These are phyloP conservation scores for Candida palmyrensis DNA, from an alignment of 805 yeast genomes.

Conservation along the genomic window DNA sequence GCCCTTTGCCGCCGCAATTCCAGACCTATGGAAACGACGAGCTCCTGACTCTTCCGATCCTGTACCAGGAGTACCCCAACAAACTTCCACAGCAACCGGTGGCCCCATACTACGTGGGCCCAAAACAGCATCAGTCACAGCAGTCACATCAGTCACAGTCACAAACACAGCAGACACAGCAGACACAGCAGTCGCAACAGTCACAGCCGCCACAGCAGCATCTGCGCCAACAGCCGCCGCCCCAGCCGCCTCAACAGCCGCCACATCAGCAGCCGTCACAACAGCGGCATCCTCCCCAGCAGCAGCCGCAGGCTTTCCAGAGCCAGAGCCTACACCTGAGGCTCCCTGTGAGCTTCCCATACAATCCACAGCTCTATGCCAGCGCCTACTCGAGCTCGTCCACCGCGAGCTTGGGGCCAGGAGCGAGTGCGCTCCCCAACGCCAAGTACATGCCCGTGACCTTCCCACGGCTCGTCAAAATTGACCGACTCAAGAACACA, in stretches of 20 bases:
- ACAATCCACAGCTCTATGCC: not conserved
- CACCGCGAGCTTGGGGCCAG: not conserved
- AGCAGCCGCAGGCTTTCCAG: constrained; percentile 2
- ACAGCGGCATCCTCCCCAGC: not conserved
- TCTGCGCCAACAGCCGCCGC: constrained; percentile 1
- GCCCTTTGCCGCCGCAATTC: too few relatives aligned
- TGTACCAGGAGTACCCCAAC: too few relatives aligned
- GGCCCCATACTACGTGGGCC: too few relatives aligned
- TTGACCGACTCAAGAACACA: constrained; percentile 8
- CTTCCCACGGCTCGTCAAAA: constrained; percentile 10
- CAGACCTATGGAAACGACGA: too few relatives aligned
- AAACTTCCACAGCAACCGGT: too few relatives aligned
- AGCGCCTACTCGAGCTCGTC: not conserved
- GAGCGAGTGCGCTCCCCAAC: constrained; percentile 17
- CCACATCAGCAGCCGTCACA: not conserved
- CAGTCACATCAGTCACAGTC: constrained; percentile 1
- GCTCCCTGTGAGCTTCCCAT: too few relatives aligned
- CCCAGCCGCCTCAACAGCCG: not conserved
- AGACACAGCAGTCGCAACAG: not conserved
- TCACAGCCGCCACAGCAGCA: not conserved
- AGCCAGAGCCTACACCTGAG: too few relatives aligned
- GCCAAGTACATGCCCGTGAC: constrained; percentile 9
- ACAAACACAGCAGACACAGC: constrained; percentile 2
- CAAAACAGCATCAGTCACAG: constrained; percentile 1
- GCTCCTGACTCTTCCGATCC: too few relatives aligned